Base-by-base conservation (phyloP, 331 rosid genomes). In the Rosa hybrid region DNA sequence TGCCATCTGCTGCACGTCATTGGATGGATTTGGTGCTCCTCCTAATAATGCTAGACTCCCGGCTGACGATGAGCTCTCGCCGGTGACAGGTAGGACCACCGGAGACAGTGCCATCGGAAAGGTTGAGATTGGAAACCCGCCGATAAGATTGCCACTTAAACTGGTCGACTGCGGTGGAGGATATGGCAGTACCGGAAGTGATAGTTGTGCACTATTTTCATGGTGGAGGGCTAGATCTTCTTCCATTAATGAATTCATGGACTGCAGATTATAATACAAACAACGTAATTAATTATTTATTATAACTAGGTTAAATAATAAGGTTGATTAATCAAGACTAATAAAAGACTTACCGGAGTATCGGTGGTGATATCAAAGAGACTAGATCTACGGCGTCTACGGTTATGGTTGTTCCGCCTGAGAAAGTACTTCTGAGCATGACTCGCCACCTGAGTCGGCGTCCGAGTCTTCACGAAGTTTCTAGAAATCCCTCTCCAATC, bases 401-500 rank as follows among this genome's bases (percentile, higher is more conserved):
- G 91, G 41, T 84, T 92, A 13, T 84, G 86, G 62, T 92, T 91
- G 81, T 62, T 88, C 46, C 97, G 97, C 23, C 98, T 91, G 75
- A 94, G 97, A 68, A 92, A 94, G 77, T 94, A 94, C 70, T 94
- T 94, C 79, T 94, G 98, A 86, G 98, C 98, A 67, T 94, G 98
- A 81, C 98, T 94, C 0, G 97, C 98, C 5, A 92, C 98, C 86
- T 94, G 97, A 75, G 97, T 94, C n/a, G 98, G 95, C 7, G 98
- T 94, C 0, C 97, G 87, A 68, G 98, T 94, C 83, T 90, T 94
- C 39, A 94, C 97, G 79, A 90, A 92, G 88, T 92, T 92, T 85
- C 97, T 85, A 20, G 98, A 94, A 83, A 94, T 94, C 64, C 98
- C 98, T 80, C 98, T 88, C 98, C 98, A 94, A 72, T 94, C 98